A percentile compares a stretch with the other conserved stretches of the same genome.
Evolutionary conservation across 1,139 yeast genomes (phyloP).

Genomic region (Ogataea hybrid): DNA sequence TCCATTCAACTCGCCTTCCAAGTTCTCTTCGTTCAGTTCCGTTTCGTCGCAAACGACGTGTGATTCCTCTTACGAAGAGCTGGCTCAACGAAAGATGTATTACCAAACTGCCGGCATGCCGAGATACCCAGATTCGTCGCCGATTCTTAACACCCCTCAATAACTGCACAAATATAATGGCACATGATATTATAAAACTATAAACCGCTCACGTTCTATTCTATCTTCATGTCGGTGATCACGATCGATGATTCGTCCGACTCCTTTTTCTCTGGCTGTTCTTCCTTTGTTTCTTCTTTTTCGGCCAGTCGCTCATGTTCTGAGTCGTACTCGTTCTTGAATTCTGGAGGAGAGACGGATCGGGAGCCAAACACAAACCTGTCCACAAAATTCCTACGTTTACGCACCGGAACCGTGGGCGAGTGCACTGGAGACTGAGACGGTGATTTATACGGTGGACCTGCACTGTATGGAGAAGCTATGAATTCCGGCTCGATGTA

Average conservation of each 20-base stretch:
- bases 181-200: constrained; percentile 6
- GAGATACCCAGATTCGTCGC: constrained; percentile 30
- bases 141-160: constrained; percentile 18
- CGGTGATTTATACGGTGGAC: constrained; percentile 8
- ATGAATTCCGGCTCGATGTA: constrained; percentile 33
- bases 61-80: constrained; percentile 25
- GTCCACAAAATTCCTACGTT: constrained; percentile 16
- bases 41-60: constrained; percentile 32
- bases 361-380: constrained; percentile 12
- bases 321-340: constrained; percentile 17
- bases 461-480: constrained; percentile 5
- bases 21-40: constrained; percentile 33
- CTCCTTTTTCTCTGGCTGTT: neutral
- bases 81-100: constrained; percentile 14
- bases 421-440: constrained; percentile 13
- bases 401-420: constrained; percentile 16
- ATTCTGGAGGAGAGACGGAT: constrained; percentile 14
- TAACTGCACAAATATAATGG: constrained; percentile 8
- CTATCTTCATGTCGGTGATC: constrained; percentile 5
- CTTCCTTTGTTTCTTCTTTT: too few species aligned
- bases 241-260: constrained; percentile 1
- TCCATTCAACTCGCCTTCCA: constrained; percentile 31
- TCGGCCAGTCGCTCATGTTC: constrained; percentile 1
- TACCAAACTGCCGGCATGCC: constrained; percentile 8
- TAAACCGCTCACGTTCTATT: constrained; percentile 5